phyloP scores from a whole-genome alignment of 1,139 yeast genomes.

The Kurtzmaniella natalensis region DNA sequence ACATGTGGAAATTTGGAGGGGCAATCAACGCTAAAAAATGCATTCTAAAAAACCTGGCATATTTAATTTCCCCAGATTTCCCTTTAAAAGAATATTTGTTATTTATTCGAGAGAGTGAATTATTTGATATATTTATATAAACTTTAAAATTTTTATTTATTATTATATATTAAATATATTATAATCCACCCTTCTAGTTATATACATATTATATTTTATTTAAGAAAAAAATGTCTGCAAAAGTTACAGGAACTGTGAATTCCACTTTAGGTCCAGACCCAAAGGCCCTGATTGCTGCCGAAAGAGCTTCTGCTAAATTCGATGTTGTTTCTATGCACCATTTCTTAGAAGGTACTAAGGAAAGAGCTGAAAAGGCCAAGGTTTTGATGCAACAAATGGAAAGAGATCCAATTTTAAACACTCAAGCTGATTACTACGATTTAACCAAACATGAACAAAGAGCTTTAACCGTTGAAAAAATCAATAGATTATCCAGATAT shows the following conservation, averaged over 20 bases:
- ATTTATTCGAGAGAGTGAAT: not conserved
- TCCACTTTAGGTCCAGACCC: constrained; percentile 34
- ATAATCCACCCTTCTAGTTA: not conserved
- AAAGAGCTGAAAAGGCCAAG: constrained; percentile 27
- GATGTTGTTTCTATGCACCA: constrained; percentile 34
- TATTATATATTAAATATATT: not conserved
- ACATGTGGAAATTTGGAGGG: constrained; percentile 8
- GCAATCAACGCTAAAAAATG: not conserved
- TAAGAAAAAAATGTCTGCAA: constrained; percentile 2
- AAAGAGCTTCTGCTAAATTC: constrained; percentile 27
- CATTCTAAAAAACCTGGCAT: no score
- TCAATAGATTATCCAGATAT: constrained; percentile 35
- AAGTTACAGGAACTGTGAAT: constrained; percentile 11
- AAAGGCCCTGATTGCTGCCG: constrained; percentile 25
- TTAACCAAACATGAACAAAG: constrained; percentile 33
- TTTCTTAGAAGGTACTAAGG: constrained; percentile 38
- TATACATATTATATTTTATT: constrained; percentile 1
- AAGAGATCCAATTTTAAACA: constrained; percentile 38
- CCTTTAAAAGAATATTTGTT: not conserved
- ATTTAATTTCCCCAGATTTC: constrained; percentile 6
- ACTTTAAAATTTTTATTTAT: not conserved
- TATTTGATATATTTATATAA: not conserved
- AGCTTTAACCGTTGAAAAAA: constrained; percentile 32
- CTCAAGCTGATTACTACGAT: constrained; percentile 34
- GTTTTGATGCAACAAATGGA: constrained; percentile 35